phyloP scores from a whole-genome alignment of 768 basidiomycete genomes.

The Suillus americanus region DNA sequence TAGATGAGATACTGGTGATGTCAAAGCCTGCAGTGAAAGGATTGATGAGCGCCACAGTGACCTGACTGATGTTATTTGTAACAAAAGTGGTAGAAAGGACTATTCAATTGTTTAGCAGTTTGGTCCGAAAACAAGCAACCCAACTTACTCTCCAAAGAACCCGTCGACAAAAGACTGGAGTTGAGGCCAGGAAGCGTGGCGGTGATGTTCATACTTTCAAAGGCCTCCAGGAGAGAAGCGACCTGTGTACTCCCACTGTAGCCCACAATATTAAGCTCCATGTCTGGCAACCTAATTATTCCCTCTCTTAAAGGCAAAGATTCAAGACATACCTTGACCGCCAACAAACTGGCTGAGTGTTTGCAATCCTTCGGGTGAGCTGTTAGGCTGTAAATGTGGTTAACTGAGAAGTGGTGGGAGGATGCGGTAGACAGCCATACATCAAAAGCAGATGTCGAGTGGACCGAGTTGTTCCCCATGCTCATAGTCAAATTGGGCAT shows the following conservation, averaged over 20 bases:
- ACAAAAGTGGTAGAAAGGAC: conserved; percentile 66
- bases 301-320: background rate
- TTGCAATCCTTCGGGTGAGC: conserved; percentile 54
- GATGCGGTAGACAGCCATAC: conserved; percentile 26
- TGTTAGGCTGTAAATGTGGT: conserved; percentile 48
- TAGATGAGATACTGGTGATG: conserved; percentile 59
- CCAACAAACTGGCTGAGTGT: conserved; percentile 71
- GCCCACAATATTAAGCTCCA: conserved; percentile 55
- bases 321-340: conserved; percentile 43
- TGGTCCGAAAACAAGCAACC: background rate
- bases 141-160: conserved; percentile 49
- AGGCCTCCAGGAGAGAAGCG: conserved; percentile 57
- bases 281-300: conserved; percentile 38
- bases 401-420: background rate
- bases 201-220: conserved; percentile 56
- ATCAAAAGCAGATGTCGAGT: conserved; percentile 49
- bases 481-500: conserved; percentile 59
- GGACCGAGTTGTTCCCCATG: conserved; percentile 60
- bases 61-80: conserved; percentile 62
- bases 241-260: conserved; percentile 60
- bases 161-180: conserved; percentile 53
- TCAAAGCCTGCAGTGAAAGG: conserved; percentile 63
- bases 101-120: conserved; percentile 18
- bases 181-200: conserved; percentile 61
- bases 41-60: conserved; percentile 60